A percentile compares a stretch with the other conserved stretches of the same genome.
Evolutionary conservation across 2,329 filamentous ascomycete genomes (phyloP).

Genomic region (Trichoderma sp.): DNA sequence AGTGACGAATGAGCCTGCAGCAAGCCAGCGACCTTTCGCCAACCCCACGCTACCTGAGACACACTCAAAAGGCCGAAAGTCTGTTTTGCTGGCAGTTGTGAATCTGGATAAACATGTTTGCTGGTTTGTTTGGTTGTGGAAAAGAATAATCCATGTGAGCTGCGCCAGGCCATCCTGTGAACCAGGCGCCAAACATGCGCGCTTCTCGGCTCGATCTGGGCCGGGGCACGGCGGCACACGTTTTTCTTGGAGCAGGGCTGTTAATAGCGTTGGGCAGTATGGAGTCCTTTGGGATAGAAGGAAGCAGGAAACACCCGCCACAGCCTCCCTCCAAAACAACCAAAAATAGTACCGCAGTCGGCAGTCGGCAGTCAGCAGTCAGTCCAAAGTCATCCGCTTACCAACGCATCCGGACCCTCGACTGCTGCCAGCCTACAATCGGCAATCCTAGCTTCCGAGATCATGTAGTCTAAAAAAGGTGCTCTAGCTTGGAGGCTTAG

Average conservation of each 20-base stretch:
- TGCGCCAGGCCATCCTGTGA: conserved; percentile 14
- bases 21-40: neutral
- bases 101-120: neutral
- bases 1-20: neutral
- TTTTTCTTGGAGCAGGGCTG: neutral
- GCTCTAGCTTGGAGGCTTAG: conserved; percentile 19
- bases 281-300: neutral
- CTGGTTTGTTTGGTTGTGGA: too few relatives aligned
- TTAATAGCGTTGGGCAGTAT: neutral
- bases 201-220: conserved; percentile 7
- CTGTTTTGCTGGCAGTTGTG: neutral
- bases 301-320: conserved; percentile 5
- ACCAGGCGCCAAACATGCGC: conserved; percentile 1
- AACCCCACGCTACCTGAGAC: neutral
- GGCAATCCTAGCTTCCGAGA: conserved; percentile 19
- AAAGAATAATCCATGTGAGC: conserved; percentile 1
- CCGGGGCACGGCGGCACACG: conserved; percentile 3
- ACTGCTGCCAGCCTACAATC: conserved; percentile 7
- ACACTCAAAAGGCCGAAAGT: neutral
- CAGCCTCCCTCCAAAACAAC: conserved; percentile 16
- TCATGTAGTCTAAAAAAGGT: conserved; percentile 24
- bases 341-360: conserved; percentile 24
- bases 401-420: conserved; percentile 13
- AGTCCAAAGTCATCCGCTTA: conserved; percentile 15
- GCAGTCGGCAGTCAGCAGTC: conserved; percentile 20